Percentiles rank a stretch among this genome's conserved stretches.
These are phyloP conservation scores for Huntiella omanensis DNA, from an alignment of 2,329 filamentous ascomycete species.

Conservation along the genomic window DNA sequence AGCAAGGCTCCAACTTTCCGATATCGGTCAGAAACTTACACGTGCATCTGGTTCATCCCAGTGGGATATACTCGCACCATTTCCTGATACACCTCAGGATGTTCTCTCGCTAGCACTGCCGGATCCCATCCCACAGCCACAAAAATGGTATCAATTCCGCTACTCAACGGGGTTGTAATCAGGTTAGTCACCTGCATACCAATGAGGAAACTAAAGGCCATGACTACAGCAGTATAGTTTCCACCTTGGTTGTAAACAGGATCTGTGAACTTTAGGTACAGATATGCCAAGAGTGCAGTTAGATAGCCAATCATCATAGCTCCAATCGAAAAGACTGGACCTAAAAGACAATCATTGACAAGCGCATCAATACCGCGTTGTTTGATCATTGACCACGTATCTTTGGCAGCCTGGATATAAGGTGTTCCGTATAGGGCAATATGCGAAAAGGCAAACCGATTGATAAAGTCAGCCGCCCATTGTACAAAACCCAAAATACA, in stretches of 20 bases:
- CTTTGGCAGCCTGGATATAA: conserved; percentile 73
- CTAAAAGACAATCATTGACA: conserved; percentile 72
- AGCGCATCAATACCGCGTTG: conserved; percentile 80
- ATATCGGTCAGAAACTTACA: conserved; percentile 17
- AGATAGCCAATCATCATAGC: conserved; percentile 69
- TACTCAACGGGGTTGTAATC: conserved; percentile 73
- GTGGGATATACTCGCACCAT: conserved; percentile 72
- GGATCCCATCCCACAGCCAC: conserved; percentile 55
- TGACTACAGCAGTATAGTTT: conserved; percentile 54
- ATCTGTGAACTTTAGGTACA: conserved; percentile 72
- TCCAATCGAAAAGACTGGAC: conserved; percentile 56
- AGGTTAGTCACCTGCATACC: conserved; percentile 78
- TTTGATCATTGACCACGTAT: conserved; percentile 82
- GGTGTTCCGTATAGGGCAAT: conserved; percentile 84
- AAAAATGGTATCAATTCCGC: conserved; percentile 83
- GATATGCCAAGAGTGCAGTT: conserved; percentile 62
- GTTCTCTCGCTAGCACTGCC: conserved; percentile 58
- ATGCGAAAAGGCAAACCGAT: conserved; percentile 81
- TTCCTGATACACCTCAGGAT: conserved; percentile 60
- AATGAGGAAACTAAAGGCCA: conserved; percentile 76
- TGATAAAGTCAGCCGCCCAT: conserved; percentile 77
- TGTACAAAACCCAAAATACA: conserved; percentile 63
- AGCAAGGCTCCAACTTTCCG: no score
- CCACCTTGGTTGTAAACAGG: conserved; percentile 55
- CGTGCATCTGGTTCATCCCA: conserved; percentile 60